Percentiles rank a stretch among this genome's conserved stretches.
Evolutionary conservation across 1,284 basidiomycete genomes (phyloP).

Genomic region (Schizophyllum amplum): DNA sequence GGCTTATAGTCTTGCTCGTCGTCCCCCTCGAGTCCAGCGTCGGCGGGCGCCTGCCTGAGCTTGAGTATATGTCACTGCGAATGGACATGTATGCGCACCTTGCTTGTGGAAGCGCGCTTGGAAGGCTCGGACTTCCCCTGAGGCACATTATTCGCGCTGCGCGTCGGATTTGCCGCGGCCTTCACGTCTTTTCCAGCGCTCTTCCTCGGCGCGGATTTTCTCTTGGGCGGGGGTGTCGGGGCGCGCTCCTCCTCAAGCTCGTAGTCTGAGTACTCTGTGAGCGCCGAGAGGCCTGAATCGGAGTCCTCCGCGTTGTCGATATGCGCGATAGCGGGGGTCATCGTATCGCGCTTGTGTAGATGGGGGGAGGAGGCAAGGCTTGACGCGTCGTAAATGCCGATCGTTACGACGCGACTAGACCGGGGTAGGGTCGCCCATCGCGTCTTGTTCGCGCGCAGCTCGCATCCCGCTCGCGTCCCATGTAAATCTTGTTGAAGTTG

Average conservation of each 20-base stretch:
- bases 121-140: background rate
- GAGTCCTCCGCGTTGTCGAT: background rate
- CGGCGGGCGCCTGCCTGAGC: no score
- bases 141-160: background rate
- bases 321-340: background rate
- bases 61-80: no score
- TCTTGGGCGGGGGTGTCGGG: background rate
- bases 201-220: background rate
- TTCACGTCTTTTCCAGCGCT: background rate
- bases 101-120: no score
- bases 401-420: no score
- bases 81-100: no score
- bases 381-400: background rate
- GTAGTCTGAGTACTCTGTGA: background rate
- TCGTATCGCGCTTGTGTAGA: background rate
- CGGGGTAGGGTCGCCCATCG: no score
- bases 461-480: no score
- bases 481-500: no score
- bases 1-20: background rate
- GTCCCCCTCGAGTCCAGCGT: background rate
- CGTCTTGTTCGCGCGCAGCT: no score
- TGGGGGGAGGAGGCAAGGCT: background rate
- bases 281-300: background rate
- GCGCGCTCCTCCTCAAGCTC: background rate
- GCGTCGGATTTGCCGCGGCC: background rate